These are phyloP conservation scores for Saccharomycopsis fibuligera DNA, from an alignment of 805 yeast genomes.

Conservation along the genomic window DNA sequence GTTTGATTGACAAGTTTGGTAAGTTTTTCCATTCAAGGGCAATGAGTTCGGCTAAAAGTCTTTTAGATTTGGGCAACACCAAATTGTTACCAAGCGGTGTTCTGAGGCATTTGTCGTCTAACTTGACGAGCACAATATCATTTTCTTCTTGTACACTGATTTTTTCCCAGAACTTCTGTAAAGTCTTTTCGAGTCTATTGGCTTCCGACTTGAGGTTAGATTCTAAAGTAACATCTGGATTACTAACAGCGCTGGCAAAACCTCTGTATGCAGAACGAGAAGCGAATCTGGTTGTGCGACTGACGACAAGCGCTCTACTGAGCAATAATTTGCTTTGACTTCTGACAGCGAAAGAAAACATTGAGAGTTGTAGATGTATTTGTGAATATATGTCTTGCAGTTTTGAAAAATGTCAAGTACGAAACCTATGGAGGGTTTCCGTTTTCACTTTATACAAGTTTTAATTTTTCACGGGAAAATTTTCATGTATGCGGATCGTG, in stretches of 20 bases:
- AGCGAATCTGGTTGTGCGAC: background rate
- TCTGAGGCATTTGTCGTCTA: conserved; percentile 71
- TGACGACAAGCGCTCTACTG: background rate
- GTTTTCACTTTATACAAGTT: too few relatives aligned
- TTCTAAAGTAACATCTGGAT: conserved; percentile 28
- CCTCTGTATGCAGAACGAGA: background rate
- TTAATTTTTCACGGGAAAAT: too few relatives aligned
- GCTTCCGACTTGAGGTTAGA: conserved; percentile 53
- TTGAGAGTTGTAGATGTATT: too few relatives aligned
- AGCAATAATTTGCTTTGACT: background rate
- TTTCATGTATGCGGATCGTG: too few relatives aligned
- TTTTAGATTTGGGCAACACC: conserved; percentile 52
- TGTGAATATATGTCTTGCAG: too few relatives aligned
- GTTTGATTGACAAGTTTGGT: conserved; percentile 60
- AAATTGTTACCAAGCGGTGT: conserved; percentile 79
- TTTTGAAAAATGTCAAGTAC: too few relatives aligned
- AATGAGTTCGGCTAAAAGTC: conserved; percentile 63
- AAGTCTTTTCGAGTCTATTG: conserved; percentile 61
- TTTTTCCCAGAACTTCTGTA: conserved; percentile 75
- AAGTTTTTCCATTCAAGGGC: conserved; percentile 85
- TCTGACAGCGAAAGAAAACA: background rate
- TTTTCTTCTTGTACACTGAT: conserved; percentile 38
- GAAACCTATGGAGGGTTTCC: too few relatives aligned
- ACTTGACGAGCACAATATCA: conserved; percentile 43
- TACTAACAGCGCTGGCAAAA: background rate